These are phyloP conservation scores for Lecanosticta acicola DNA, from an alignment of 2,329 filamentous ascomycete species.

Conservation along the genomic window DNA sequence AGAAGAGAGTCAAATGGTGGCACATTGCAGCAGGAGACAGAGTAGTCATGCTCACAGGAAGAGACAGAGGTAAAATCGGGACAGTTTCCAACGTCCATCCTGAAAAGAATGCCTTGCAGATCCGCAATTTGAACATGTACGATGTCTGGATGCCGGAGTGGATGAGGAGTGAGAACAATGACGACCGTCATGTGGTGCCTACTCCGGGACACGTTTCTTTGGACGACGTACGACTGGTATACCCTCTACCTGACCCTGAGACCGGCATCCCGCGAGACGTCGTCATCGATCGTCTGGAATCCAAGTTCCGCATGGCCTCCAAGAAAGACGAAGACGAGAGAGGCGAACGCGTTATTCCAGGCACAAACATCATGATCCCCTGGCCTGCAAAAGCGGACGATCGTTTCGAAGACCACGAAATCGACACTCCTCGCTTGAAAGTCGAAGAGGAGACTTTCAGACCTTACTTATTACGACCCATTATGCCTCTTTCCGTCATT, in stretches of 20 bases:
- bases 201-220: conserved; percentile 50
- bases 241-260: conserved; percentile 61
- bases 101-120: conserved; percentile 30
- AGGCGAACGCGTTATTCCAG: conserved; percentile 53
- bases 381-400: conserved; percentile 57
- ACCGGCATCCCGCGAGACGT: conserved; percentile 66
- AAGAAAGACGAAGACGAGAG: conserved; percentile 1
- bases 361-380: conserved; percentile 66
- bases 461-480: conserved; percentile 69
- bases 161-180: conserved; percentile 36
- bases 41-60: conserved; percentile 73
- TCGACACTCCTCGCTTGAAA: conserved; percentile 70
- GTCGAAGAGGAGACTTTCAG: conserved; percentile 71
- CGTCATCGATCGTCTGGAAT: conserved; percentile 62
- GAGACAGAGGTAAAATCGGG: conserved; percentile 78
- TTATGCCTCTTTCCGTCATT: conserved; percentile 72
- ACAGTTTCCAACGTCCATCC: conserved; percentile 53
- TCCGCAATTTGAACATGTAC: conserved; percentile 40
- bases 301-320: conserved; percentile 25
- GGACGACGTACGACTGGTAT: conserved; percentile 71
- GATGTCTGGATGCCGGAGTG: conserved; percentile 40
- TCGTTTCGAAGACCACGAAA: conserved; percentile 49
- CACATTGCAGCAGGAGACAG: conserved; percentile 59
- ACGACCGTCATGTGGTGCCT: conserved; percentile 28
- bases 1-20: conserved; percentile 22